phyloP scores from a whole-genome alignment of 139 green algal species.

The Gonium pectorale region DNA sequence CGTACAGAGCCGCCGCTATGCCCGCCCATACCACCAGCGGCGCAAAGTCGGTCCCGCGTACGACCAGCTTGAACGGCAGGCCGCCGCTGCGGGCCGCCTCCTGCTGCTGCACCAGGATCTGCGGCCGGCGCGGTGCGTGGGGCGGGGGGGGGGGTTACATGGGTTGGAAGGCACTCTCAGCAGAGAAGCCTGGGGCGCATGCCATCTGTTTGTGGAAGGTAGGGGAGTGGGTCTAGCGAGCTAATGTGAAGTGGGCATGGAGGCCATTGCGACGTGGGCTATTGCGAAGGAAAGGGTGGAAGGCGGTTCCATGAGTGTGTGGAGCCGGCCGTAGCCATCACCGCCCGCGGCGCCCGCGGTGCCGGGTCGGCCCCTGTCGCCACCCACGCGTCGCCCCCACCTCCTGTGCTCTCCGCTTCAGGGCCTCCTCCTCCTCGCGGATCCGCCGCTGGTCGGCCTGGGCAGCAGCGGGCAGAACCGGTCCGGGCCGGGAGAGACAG shows the following conservation, averaged over 20 bases:
- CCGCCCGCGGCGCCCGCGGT: no score
- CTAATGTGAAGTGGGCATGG: no score
- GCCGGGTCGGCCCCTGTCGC: no score
- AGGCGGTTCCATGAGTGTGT: no score
- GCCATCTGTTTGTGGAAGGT: no score
- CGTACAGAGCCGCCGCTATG: not conserved
- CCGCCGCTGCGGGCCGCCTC: not conserved
- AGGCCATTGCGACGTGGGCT: no score
- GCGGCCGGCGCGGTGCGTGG: not conserved
- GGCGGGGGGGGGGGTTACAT: not conserved
- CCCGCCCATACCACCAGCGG: slow-evolving; percentile 50
- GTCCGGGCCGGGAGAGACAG: no score
- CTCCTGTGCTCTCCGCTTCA: slow-evolving; percentile 16
- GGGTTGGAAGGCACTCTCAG: not conserved
- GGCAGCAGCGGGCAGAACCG: no score
- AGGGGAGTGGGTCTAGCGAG: no score
- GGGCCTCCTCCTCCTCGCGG: slow-evolving; percentile 14
- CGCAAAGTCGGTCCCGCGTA: slow-evolving; percentile 44
- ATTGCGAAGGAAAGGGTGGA: no score
- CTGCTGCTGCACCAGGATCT: slow-evolving; percentile 32
- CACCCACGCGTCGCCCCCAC: no score
- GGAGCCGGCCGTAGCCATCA: no score
- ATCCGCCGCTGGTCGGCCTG: slow-evolving; percentile 29
- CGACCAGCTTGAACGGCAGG: slow-evolving; percentile 49
- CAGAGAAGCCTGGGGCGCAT: not conserved